Conservation (phyloP, 2,329 filamentous ascomycete genomes). For the Aspergillus pseudoglaucus region DNA sequence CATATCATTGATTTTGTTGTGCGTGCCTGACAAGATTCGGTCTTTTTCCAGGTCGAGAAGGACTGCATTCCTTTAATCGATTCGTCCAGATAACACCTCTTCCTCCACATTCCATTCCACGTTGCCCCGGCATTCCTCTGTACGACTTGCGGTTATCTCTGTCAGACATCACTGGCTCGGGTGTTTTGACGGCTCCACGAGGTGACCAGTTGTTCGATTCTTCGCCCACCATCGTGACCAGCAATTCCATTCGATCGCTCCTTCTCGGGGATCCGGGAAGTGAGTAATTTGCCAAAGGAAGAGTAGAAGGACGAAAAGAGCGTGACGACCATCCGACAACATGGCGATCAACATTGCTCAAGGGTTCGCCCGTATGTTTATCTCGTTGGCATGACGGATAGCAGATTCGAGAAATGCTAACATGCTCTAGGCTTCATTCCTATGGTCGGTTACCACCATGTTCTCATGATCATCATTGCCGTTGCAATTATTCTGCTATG, state of each 20-base stretch:
- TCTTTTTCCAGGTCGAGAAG: not conserved
- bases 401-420: conserved; percentile 4
- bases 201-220: not conserved
- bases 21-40: not conserved
- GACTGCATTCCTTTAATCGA: conserved; percentile 1
- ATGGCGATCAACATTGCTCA: conserved; percentile 26
- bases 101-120: conserved; percentile 22
- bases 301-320: conserved; percentile 7
- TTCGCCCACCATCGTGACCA: not conserved
- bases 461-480: conserved; percentile 95
- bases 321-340: conserved; percentile 5
- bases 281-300: conserved; percentile 19
- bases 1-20: not conserved
- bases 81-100: conserved; percentile 8
- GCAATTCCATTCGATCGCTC: conserved; percentile 15
- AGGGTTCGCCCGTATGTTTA: conserved; percentile 31
- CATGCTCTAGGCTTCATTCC: conserved; percentile 48
- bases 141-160: not conserved
- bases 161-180: not conserved
- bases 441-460: conserved; percentile 67
- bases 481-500: conserved; percentile 90
- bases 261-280: conserved; percentile 38
- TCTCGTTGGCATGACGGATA: not conserved
- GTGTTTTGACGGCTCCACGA: not conserved
- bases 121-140: not conserved